A percentile compares a stretch with the other conserved stretches of the same genome.
Conservation (phyloP, 2,329 filamentous ascomycete genomes). For the Neospermospora avenae region DNA sequence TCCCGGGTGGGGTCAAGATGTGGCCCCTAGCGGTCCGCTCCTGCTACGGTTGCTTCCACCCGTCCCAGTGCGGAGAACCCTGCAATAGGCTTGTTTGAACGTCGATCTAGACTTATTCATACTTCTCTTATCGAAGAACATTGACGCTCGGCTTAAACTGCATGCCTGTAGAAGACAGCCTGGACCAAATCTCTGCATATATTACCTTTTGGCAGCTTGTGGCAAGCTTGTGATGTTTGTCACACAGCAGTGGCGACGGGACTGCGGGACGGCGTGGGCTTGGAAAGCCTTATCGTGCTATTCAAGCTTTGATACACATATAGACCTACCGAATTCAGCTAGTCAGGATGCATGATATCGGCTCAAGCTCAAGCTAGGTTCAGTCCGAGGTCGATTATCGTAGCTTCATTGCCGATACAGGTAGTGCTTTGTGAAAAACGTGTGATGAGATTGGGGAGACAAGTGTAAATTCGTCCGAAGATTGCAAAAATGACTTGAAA, state of each 20-base stretch:
- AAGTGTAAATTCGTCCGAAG: too few species aligned
- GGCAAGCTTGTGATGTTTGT: too few species aligned
- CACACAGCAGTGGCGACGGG: too few species aligned
- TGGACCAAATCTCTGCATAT: too few species aligned
- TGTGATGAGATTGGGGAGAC: neutral
- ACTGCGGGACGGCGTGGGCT: too few species aligned
- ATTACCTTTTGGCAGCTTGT: too few species aligned
- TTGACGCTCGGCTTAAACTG: neutral
- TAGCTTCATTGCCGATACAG: too few species aligned
- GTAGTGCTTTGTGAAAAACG: too few species aligned
- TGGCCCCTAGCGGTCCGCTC: neutral
- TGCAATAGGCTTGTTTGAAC: neutral
- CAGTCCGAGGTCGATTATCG: too few species aligned
- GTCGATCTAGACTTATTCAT: neutral
- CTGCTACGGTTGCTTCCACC: neutral
- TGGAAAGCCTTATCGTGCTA: neutral
- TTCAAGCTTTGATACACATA: neutral
- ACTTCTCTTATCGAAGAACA: neutral
- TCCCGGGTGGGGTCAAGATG: neutral
- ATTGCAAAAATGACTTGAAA: too few species aligned
- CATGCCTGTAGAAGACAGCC: neutral
- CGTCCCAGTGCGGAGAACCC: conserved; percentile 5
- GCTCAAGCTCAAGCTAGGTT: neutral
- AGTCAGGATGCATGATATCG: neutral
- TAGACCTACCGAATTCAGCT: neutral